Evolutionary conservation across 176 grass and related monocot species (phyloP).

Genomic region (Avena insularis): DNA sequence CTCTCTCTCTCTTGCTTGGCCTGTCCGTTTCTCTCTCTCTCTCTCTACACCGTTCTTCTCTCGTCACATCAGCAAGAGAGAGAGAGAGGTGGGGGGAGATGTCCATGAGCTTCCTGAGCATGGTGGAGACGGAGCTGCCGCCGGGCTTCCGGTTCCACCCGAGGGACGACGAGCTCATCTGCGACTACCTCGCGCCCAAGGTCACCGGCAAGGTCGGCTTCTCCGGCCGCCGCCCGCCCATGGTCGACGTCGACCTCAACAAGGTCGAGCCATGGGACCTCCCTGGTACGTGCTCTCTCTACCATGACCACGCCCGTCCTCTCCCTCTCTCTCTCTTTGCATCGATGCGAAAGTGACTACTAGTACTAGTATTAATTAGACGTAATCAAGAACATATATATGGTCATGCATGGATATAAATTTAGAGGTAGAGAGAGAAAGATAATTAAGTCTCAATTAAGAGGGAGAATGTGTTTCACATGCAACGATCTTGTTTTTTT

Average conservation of each 20-base stretch:
- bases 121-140: constrained; percentile 89
- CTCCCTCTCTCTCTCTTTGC: background rate
- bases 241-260: constrained; percentile 93
- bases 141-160: constrained; percentile 97
- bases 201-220: constrained; percentile 47
- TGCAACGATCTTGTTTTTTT: background rate
- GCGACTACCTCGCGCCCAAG: constrained; percentile 85
- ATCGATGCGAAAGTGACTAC: background rate
- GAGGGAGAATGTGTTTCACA: background rate
- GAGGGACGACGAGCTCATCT: constrained; percentile 92
- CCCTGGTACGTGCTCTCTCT: constrained; percentile 51
- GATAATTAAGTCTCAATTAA: background rate
- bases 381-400: background rate
- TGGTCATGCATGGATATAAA: background rate
- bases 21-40: constrained; percentile 36
- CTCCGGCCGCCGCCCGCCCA: constrained; percentile 49
- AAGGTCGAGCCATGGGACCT: constrained; percentile 97
- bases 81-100: background rate
- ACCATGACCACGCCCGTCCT: too few species aligned
- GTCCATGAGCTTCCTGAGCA: constrained; percentile 90
- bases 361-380: background rate
- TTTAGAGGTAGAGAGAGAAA: background rate
- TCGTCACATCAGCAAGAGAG: background rate
- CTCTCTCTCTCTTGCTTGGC: constrained; percentile 2
- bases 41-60: background rate